Base-by-base conservation (phyloP, 805 yeast species). In the Kluyveromyces nonfermentans region DNA sequence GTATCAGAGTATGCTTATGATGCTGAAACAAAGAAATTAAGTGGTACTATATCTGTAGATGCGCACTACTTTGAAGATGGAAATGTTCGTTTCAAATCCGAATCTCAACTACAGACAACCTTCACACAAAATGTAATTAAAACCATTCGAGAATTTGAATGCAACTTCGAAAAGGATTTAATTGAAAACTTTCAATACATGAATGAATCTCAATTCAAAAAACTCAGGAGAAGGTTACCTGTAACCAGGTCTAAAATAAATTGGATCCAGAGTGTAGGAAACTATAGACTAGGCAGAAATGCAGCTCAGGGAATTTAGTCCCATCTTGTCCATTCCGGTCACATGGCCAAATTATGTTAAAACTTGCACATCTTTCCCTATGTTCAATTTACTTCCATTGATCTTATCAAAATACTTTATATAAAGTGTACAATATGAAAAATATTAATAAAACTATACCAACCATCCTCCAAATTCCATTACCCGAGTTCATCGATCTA, bases 51-150 rank as follows among this genome's bases (percentile, higher is more conserved):
- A 31, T 63, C 61, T 17, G 73, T 88, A 28, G 89, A 85, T 51
- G 82, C 89, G 34, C 98, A 90, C 63, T 93, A 89, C 63, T 93
- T 76, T 60, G 98, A 90, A 65, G 97, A 90, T 53, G 98, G 98
- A 25, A 90, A 90, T 57, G 97, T 90, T 16, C 74, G 90, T 42
- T 74, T 93, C 55, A 78, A 75, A 48, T 69, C 80, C 2, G 49
- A 50, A 7, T 67, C 71, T 46, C 53, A 55, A 4, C 51, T 74
- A 1, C 54, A 53, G 6, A 65, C 62, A 18, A 43, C 55, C 2
- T 34, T 44, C 5, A 40, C 50, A 2, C 48, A 52, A 1, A 44
- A 45, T 2, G 60, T 59, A 3, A 55, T 64, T 3, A 64, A 78
- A 32, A 59, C 68, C 33, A 82, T 87, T 50, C 67, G 70, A 42